Conservation (phyloP, 331 rosid species). For the Cydonia oblonga region DNA sequence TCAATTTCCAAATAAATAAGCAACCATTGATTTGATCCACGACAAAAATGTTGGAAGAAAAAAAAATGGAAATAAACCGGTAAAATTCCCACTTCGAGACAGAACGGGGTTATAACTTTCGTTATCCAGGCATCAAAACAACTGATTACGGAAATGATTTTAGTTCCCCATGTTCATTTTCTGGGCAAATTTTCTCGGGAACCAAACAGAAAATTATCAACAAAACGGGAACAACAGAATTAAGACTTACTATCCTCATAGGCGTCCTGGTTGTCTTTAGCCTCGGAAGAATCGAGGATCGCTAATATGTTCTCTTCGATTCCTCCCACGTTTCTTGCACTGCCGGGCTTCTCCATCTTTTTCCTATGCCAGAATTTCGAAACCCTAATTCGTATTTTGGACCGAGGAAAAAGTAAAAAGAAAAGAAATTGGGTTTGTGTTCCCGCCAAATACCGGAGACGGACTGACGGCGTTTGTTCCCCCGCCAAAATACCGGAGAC, state of each 20-base stretch:
- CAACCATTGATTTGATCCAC: neutral
- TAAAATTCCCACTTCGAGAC: neutral
- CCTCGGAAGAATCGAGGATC: constrained; percentile 47
- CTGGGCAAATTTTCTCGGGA: neutral
- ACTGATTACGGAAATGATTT: neutral
- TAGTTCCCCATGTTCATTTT: neutral
- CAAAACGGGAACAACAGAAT: neutral
- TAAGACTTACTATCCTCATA: constrained; percentile 40
- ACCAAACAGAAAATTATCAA: constrained; percentile 8
- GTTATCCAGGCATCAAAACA: neutral
- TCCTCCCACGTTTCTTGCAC: constrained; percentile 19
- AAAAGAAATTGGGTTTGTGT: neutral
- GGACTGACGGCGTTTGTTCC: neutral
- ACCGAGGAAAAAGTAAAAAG: too few relatives aligned
- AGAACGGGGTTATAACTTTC: too few relatives aligned
- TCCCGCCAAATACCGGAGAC: neutral
- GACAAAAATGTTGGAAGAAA: neutral
- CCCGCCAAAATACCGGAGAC: neutral
- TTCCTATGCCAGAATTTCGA: neutral
- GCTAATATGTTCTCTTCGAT: constrained; percentile 61
- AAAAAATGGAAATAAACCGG: neutral
- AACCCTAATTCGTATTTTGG: neutral
- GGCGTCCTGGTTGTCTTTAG: constrained; percentile 52
- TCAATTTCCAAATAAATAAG: constrained; percentile 1
- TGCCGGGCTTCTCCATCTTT: constrained; percentile 36